Conservation (phyloP, 2,329 filamentous ascomycete genomes). For the Didymosphaeria variabile region DNA sequence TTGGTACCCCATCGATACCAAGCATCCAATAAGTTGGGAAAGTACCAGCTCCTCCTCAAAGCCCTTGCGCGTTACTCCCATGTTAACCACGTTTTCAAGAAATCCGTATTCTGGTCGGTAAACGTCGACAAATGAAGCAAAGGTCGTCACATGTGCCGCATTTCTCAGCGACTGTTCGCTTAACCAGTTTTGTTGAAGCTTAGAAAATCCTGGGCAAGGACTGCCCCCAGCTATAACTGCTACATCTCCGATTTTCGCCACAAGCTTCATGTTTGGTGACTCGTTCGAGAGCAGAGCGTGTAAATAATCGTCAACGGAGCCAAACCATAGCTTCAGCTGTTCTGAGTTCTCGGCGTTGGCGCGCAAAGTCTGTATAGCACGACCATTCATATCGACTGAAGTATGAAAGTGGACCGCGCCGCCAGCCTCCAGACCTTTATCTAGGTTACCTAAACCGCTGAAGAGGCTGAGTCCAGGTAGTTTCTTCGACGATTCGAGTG, state of each 20-base stretch:
- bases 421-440: constrained; percentile 77
- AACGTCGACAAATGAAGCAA: constrained; percentile 76
- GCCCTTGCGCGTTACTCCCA: constrained; percentile 62
- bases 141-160: constrained; percentile 79
- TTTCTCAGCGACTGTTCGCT: constrained; percentile 70
- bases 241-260: constrained; percentile 70
- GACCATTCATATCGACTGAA: constrained; percentile 71
- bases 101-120: constrained; percentile 79
- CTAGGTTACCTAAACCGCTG: constrained; percentile 80
- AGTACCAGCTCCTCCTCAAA: constrained; percentile 70
- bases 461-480: constrained; percentile 73
- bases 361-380: constrained; percentile 76
- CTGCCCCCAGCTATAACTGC: constrained; percentile 76
- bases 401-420: constrained; percentile 71
- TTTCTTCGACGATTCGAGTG: constrained; percentile 48
- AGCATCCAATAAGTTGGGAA: constrained; percentile 74
- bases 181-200: constrained; percentile 66
- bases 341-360: constrained; percentile 65
- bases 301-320: constrained; percentile 77
- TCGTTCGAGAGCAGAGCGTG: constrained; percentile 62
- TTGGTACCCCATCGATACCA: constrained; percentile 83
- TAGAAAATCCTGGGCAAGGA: constrained; percentile 80
- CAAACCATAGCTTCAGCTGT: constrained; percentile 66
- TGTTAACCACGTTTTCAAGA: constrained; percentile 78
- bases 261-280: constrained; percentile 35